phyloP scores from a whole-genome alignment of 1,284 basidiomycete genomes.

The Trichosporon asahii region DNA sequence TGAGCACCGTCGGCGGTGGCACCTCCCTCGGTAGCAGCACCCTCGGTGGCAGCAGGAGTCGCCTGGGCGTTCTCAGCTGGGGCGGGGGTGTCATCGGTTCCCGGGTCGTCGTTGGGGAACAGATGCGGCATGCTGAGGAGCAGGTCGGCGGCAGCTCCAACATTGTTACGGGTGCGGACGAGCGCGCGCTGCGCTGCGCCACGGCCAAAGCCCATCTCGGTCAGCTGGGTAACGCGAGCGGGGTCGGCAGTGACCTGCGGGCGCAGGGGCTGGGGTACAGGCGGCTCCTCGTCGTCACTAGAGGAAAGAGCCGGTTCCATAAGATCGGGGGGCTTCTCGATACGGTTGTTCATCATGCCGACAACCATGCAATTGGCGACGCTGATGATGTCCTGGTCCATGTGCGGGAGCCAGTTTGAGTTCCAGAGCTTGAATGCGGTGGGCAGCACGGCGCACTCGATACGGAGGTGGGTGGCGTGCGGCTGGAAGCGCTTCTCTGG shows the following conservation, averaged over 20 bases:
- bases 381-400: conserved; percentile 69
- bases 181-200: conserved; percentile 80
- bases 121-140: conserved; percentile 79
- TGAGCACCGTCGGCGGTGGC: conserved; percentile 8
- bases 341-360: conserved; percentile 75
- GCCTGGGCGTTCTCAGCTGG: conserved; percentile 15
- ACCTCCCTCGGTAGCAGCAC: conserved; percentile 19
- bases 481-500: conserved; percentile 72
- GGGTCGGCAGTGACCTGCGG: conserved; percentile 61
- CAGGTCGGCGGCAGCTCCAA: conserved; percentile 83
- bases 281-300: not conserved
- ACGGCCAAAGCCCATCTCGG: conserved; percentile 95
- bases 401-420: conserved; percentile 72
- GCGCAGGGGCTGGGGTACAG: conserved; percentile 12
- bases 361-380: conserved; percentile 73
- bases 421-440: conserved; percentile 72
- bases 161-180: conserved; percentile 78
- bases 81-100: conserved; percentile 23
- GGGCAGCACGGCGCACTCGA: conserved; percentile 70
- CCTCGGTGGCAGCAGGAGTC: conserved; percentile 12
- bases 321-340: conserved; percentile 58
- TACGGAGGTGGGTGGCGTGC: conserved; percentile 70
- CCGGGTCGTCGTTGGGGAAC: conserved; percentile 53
- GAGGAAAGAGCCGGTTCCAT: conserved; percentile 31
- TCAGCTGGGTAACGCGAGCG: conserved; percentile 71